Conservation (phyloP, 441 rosid genomes). For the Gossypium gossypioides region DNA sequence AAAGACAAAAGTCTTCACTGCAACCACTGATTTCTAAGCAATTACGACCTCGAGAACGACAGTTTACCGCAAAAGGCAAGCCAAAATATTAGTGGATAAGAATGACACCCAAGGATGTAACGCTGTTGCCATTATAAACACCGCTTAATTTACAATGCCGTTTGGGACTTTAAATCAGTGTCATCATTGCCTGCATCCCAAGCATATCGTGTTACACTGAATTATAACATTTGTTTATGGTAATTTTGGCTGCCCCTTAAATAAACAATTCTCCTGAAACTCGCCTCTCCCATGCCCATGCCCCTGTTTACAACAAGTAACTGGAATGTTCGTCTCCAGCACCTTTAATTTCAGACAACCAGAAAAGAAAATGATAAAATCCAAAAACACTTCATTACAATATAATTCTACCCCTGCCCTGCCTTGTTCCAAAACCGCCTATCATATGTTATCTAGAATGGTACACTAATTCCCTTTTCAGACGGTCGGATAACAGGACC, state of each 20-base stretch:
- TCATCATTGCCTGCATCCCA: neutral
- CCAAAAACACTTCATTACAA: too few relatives aligned
- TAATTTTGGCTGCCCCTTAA: neutral
- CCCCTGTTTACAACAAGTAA: too few relatives aligned
- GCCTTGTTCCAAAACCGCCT: too few relatives aligned
- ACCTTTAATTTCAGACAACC: too few relatives aligned
- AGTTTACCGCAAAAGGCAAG: neutral
- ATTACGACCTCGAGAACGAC: neutral
- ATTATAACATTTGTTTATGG: neutral
- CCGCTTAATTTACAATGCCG: too few relatives aligned
- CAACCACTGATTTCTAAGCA: neutral
- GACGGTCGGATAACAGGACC: too few relatives aligned
- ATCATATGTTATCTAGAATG: too few relatives aligned
- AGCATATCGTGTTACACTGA: neutral
- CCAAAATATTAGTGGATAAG: neutral
- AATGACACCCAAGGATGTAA: neutral
- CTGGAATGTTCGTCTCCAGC: too few relatives aligned
- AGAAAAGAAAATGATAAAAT: too few relatives aligned
- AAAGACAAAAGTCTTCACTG: neutral
- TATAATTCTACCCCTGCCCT: too few relatives aligned
- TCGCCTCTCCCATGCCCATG: neutral
- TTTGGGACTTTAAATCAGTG: too few relatives aligned
- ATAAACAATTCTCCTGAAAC: neutral
- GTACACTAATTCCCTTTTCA: too few relatives aligned
- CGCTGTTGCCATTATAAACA: neutral